These are phyloP conservation scores for Turritis glabra DNA, from an alignment of 345 rosid species.

Conservation along the genomic window DNA sequence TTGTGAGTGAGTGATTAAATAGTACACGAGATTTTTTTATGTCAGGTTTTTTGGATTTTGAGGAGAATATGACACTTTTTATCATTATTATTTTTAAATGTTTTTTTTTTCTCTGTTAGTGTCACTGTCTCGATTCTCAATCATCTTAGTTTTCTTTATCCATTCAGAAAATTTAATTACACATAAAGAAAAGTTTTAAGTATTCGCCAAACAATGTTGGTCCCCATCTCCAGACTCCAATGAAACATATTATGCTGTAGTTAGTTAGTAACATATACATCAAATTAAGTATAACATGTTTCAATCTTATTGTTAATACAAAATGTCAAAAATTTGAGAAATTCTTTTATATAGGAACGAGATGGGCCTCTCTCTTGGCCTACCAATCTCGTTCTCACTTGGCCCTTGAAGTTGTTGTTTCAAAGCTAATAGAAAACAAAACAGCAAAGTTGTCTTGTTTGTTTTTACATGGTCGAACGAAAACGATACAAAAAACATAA, in stretches of 20 bases:
- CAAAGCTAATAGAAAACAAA: slow-evolving; percentile 28
- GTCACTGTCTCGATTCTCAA: slow-evolving; percentile 34
- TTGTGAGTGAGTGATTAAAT: slow-evolving; percentile 57
- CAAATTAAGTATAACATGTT: slow-evolving; percentile 8
- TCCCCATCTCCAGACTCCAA: not conserved
- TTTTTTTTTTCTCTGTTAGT: not conserved
- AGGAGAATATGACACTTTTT: slow-evolving; percentile 40
- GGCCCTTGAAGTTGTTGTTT: slow-evolving; percentile 31
- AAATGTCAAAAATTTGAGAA: not conserved
- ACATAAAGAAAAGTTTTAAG: not conserved
- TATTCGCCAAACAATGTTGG: not conserved
- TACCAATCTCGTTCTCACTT: slow-evolving; percentile 26
- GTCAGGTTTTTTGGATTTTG: slow-evolving; percentile 45
- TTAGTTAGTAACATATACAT: no score
- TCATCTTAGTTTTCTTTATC: slow-evolving; percentile 32
- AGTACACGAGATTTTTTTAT: slow-evolving; percentile 43
- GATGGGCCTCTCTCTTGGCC: slow-evolving; percentile 37
- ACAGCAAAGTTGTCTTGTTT: slow-evolving; percentile 38
- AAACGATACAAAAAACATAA: slow-evolving; percentile 29
- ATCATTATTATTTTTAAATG: slow-evolving; percentile 19
- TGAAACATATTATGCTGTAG: not conserved
- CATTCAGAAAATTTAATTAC: slow-evolving; percentile 13
- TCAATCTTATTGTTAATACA: not conserved
- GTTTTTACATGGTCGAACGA: slow-evolving; percentile 39
- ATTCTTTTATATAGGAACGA: not conserved